Base-by-base conservation (phyloP, 1,284 basidiomycete genomes). In the Malassezia dermatis region DNA sequence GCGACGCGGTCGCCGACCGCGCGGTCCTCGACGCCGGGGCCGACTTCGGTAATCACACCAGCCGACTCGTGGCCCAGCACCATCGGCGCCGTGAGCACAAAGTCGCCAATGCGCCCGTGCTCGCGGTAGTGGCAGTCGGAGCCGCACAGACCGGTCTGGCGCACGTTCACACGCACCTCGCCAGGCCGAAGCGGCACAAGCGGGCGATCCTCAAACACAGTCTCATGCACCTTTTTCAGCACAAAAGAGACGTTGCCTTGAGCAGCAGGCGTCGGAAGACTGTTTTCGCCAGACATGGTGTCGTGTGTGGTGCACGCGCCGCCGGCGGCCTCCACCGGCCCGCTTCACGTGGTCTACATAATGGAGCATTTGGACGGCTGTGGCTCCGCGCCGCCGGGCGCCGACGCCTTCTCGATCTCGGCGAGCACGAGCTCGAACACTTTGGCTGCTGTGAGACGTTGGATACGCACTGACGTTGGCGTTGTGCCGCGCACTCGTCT, bases 151-250 rank as follows among this genome's bases (percentile, higher is more conserved):
- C 74, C 89, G 84, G 24, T 87, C 77, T 93, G 90, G 77, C 89
- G 89, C 46, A 95, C 84, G 69, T 88, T 82, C 44, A 96, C 83
- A 28, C 95, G 82, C 41, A 91, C 89, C 67, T 94, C 86, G 66
- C 86, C 80, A 49, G 81, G 81, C 21, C 79, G 79, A 59, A 67
- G 63, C 13, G 62, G 41, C 54, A 86, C 80, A 56, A 94, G 81
- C 5, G 85, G 84, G 3, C 86, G 80, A 63, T 87, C 78, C 67
- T 89, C 86, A 66, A 82, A 89, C 43, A 77, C 78, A 57, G 84
- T 82, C 49, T 86, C 79, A n/a, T 88, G 80, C 63, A 89, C 78
- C 45, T 79, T 81, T 47, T 81, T 80, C 48, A 91, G 79, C 48
- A 90, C 84, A 71, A 89, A 88, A 10, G 86, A 87, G 47, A 79